Percentiles rank a stretch among this genome's conserved stretches.
These are phyloP conservation scores for Leccinum arenicola DNA, from an alignment of 768 basidiomycete genomes.

Conservation along the genomic window DNA sequence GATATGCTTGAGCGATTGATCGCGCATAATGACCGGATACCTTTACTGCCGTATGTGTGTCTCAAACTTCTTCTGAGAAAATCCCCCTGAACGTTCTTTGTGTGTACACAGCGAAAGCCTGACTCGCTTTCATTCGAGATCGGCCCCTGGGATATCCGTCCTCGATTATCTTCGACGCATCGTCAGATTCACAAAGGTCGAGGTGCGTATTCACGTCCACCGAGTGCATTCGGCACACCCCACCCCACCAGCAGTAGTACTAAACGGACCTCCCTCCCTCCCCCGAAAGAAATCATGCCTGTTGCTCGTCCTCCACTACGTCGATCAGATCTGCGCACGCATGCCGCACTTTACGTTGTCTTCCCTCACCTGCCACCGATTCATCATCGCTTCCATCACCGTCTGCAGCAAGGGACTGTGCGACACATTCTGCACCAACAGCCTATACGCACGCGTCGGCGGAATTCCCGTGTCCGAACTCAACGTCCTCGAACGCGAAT, in stretches of 20 bases:
- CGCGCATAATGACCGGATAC: conserved; percentile 93
- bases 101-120: conserved; percentile 65
- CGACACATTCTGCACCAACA: conserved; percentile 94
- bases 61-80: conserved; percentile 6
- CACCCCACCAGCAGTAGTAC: not conserved
- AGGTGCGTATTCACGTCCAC: conserved; percentile 49
- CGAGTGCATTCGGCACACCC: not conserved
- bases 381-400: conserved; percentile 90
- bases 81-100: conserved; percentile 23
- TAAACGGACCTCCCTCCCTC: conserved; percentile 2
- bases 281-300: conserved; percentile 66
- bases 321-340: conserved; percentile 90
- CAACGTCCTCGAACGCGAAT: conserved; percentile 93
- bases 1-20: conserved; percentile 97
- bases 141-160: conserved; percentile 83
- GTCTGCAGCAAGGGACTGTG: conserved; percentile 94
- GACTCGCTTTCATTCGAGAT: conserved; percentile 94
- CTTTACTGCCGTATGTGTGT: conserved; percentile 64
- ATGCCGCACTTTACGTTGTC: conserved; percentile 89
- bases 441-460: conserved; percentile 93
- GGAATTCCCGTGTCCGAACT: conserved; percentile 90
- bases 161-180: conserved; percentile 94
- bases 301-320: conserved; percentile 81
- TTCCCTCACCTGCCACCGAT: conserved; percentile 96
- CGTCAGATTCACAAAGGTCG: conserved; percentile 92